A percentile compares a stretch with the other conserved stretches of the same genome.
Evolutionary conservation across 73 alveolate species (phyloP).

Genomic region (Tetrahymena malaccensis): DNA sequence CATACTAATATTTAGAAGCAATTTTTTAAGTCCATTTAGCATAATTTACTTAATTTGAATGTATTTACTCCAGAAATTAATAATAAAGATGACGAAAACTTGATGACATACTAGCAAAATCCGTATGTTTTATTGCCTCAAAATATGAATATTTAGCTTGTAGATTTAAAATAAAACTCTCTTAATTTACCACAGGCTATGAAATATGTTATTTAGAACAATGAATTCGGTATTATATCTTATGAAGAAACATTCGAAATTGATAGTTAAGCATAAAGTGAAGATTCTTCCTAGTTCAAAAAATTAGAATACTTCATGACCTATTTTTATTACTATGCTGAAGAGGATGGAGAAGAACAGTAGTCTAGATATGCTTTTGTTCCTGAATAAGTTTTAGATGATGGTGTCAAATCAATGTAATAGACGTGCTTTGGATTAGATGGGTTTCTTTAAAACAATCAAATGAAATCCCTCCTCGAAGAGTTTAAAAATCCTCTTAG

Average conservation of each 20-base stretch:
- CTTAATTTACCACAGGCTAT: not conserved
- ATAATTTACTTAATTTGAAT: not conserved
- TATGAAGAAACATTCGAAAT: not conserved
- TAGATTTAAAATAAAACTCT: not conserved
- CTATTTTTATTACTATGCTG: not conserved
- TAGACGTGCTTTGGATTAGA: not conserved
- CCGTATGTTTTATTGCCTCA: not conserved
- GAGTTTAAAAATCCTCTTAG: not conserved
- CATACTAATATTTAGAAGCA: not conserved
- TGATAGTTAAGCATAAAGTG: too few species aligned
- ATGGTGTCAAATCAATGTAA: not conserved
- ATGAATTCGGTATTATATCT: not conserved
- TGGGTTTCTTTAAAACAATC: not conserved
- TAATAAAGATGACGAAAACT: not conserved
- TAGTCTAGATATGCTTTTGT: not conserved
- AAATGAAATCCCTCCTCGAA: not conserved
- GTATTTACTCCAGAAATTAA: not conserved
- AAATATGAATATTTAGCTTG: not conserved
- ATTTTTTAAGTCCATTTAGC: not conserved
- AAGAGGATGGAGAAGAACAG: not conserved
- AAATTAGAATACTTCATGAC: not conserved
- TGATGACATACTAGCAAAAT: not conserved
- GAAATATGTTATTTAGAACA: not conserved
- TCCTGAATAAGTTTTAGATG: not conserved
- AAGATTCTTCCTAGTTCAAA: not conserved